Evolutionary conservation across 2,329 filamentous ascomycete genomes (phyloP), one percentile per base, ranked within the genome.

Genomic region (Lachnum nothofagi): DNA sequence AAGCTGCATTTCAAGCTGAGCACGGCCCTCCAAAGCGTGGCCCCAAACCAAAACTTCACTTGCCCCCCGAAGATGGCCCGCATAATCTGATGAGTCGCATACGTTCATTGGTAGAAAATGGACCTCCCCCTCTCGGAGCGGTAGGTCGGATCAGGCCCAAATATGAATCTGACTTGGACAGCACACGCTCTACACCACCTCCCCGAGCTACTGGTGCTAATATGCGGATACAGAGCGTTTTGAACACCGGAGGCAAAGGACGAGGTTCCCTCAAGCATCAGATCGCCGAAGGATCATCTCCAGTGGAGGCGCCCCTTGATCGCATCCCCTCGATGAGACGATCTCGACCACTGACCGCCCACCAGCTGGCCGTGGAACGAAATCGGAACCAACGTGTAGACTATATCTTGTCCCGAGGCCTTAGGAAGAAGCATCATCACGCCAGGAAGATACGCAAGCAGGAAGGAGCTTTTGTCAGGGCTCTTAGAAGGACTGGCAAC

Each of bases 311-410:
- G 27, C 64, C 65, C 9, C 37, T 40, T 4, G 66, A 68, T 29
- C 56, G 52, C 27, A 54, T 50, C 59, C 65, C 42, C 56, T 39
- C 58, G 17, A 72, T 74, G 17, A 72, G 79, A 49, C 83, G 89
- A 63, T 82, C 84, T 7, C 78, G 88, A 1, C 87, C 87, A 2
- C 79, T 88, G 0, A 93, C 88, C 0, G 85, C 86, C 29, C 88
- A 93, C 66, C 88, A 93, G 67, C 72, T 90, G 33, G 87, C 87
- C 0, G 85, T 93, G 1, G 86, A 90, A 65, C 79, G 83, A 47
- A 90, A 91, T 66, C 77, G 88, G 16, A 85, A 81, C 52, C 81
- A 88, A 61, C 82, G 87, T 5, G 87, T 91, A n/a, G 85, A 90
- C 61, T 85, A 90, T 60, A 87, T 89, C 44, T 77, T 93, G 14